Conservation (phyloP, 2,329 filamentous ascomycete genomes). For the Leptographium lundbergii region DNA sequence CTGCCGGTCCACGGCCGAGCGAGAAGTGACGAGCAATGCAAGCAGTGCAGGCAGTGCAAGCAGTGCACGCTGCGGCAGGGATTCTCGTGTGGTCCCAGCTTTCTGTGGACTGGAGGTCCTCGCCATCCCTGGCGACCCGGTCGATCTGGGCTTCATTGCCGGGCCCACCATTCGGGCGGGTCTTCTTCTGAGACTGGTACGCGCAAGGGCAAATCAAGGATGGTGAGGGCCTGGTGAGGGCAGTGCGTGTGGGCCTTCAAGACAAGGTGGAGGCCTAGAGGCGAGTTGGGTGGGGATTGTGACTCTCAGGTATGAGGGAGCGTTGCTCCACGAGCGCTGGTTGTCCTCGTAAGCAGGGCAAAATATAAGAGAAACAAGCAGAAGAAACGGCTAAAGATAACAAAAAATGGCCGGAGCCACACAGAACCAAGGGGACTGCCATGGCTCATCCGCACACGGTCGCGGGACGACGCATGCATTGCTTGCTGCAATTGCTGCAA, state of each 20-base stretch:
- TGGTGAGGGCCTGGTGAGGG: not conserved
- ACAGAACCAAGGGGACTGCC: no score
- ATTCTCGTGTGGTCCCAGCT: not conserved
- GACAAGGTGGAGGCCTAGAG: not conserved
- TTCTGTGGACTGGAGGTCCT: not conserved
- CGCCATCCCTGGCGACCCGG: not conserved
- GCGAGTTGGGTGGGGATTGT: not conserved
- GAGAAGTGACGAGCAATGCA: not conserved
- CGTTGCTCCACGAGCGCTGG: not conserved
- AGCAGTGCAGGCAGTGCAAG: no score
- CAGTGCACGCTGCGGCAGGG: not conserved
- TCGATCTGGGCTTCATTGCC: constrained; percentile 8
- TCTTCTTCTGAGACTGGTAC: not conserved
- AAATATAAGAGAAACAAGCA: not conserved
- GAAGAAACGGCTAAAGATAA: not conserved
- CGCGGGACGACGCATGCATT: no score
- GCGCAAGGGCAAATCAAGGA: not conserved
- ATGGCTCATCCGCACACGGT: no score
- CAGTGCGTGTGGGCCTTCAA: not conserved
- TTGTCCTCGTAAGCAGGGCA: not conserved
- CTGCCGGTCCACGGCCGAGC: not conserved
- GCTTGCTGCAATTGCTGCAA: no score
- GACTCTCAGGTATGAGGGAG: not conserved
- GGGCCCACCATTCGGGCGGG: constrained; percentile 5
- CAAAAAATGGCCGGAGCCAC: not conserved